Conservation (phyloP, 2,329 filamentous ascomycete genomes). For the Akanthomyces uredinophilus region DNA sequence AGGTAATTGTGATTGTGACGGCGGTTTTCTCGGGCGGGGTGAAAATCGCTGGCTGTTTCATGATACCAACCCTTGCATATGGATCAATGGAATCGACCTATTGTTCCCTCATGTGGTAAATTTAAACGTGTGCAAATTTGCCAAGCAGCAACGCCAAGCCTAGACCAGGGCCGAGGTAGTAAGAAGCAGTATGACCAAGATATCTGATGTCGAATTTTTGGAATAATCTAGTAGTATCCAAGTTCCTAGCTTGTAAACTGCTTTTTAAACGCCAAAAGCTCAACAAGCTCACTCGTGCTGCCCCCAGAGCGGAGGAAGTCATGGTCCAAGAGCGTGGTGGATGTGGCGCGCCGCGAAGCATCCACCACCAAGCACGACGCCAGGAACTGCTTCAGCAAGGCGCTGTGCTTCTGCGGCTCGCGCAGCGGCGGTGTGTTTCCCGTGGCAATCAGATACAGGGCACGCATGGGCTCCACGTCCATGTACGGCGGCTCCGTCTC, state of each 20-base stretch:
- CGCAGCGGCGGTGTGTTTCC: conserved; percentile 95
- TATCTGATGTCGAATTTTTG: background rate
- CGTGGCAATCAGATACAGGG: conserved; percentile 93
- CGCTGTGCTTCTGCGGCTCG: conserved; percentile 95
- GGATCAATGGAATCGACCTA: no score
- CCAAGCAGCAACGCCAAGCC: no score
- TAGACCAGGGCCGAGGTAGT: background rate
- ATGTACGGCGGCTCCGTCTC: conserved; percentile 96
- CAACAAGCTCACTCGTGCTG: conserved; percentile 72
- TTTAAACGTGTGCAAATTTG: no score
- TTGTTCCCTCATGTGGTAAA: no score
- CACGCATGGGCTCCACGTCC: conserved; percentile 96
- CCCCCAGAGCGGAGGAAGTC: conserved; percentile 96
- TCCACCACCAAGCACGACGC: conserved; percentile 95
- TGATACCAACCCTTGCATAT: background rate
- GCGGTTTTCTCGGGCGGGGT: background rate
- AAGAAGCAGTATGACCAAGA: background rate
- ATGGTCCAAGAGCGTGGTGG: conserved; percentile 80
- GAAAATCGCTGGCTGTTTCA: background rate
- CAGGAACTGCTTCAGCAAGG: conserved; percentile 95
- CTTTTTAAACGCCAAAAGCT: conserved; percentile 82
- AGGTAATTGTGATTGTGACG: background rate
- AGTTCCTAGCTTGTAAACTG: background rate
- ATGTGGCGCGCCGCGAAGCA: conserved; percentile 87
- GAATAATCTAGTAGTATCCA: background rate